These are phyloP conservation scores for Berberis thunbergii DNA, from an alignment of 164 flowering plant species.

Conservation along the genomic window DNA sequence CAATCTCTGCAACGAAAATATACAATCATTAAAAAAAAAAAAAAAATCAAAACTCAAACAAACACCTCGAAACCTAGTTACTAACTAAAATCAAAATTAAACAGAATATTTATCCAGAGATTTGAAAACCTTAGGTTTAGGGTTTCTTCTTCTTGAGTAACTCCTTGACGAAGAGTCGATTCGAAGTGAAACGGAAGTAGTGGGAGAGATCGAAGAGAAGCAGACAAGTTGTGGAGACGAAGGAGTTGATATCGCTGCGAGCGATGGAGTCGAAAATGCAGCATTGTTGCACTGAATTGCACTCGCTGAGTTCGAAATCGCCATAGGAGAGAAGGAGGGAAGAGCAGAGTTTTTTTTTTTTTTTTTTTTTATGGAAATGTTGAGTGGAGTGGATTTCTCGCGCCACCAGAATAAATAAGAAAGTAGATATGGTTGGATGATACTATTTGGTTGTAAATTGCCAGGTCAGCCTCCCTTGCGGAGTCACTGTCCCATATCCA, in stretches of 20 bases:
- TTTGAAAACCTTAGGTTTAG: conserved; percentile 20
- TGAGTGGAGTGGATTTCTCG: too few relatives aligned
- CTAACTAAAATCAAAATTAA: background rate
- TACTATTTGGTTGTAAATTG: conserved; percentile 5
- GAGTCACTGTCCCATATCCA: too few relatives aligned
- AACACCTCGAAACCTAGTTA: background rate
- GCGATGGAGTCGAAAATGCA: background rate
- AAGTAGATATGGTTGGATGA: background rate
- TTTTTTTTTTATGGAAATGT: too few relatives aligned
- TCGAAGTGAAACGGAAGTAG: conserved; percentile 8
- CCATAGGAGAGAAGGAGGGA: background rate
- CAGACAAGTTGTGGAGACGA: conserved; percentile 4
- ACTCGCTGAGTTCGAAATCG: background rate
- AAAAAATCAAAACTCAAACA: background rate
- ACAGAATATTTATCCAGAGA: background rate
- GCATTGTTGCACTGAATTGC: background rate
- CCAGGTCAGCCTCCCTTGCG: background rate
- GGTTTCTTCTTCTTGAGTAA: conserved; percentile 6
- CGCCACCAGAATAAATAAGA: too few relatives aligned
- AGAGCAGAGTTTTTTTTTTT: too few relatives aligned
- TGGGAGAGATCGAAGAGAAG: conserved; percentile 12
- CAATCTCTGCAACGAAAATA: conserved; percentile 23
- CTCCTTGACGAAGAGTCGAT: conserved; percentile 5
- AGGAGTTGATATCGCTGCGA: background rate
- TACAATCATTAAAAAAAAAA: background rate